Conservation (phyloP, 768 basidiomycete genomes). For the Tylopilus sp. region DNA sequence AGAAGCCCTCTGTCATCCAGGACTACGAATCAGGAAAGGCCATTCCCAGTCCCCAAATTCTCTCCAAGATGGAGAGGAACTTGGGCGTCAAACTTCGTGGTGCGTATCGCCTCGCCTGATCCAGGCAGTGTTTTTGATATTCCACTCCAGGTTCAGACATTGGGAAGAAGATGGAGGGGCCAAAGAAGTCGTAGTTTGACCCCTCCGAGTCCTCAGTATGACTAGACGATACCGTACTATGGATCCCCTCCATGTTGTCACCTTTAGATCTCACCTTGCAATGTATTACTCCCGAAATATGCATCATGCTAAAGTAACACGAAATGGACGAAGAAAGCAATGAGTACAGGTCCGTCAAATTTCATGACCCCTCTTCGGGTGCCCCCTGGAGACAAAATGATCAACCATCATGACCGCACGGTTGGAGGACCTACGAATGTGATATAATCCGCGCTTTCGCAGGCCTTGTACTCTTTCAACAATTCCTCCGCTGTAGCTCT, state of each 20-base stretch:
- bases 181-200: constrained; percentile 63
- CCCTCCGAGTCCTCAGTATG: constrained; percentile 35
- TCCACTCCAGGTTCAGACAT: constrained; percentile 60
- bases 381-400: constrained; percentile 28
- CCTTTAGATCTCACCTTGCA: constrained; percentile 22
- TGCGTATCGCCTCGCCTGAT: constrained; percentile 31
- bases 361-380: constrained; percentile 30
- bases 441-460: constrained; percentile 94
- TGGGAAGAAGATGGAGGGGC: constrained; percentile 81
- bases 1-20: constrained; percentile 83
- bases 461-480: constrained; percentile 92
- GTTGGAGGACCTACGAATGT: constrained; percentile 56
- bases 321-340: background rate
- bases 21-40: constrained; percentile 90
- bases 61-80: constrained; percentile 82
- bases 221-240: constrained; percentile 23
- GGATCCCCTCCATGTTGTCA: constrained; percentile 14
- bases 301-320: background rate
- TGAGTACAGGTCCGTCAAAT: background rate
- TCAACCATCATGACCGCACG: background rate
- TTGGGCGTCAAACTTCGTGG: constrained; percentile 90
- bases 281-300: constrained; percentile 19
- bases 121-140: constrained; percentile 1
- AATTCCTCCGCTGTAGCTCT: constrained; percentile 86
- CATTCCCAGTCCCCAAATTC: constrained; percentile 81